These are phyloP conservation scores for Erodium moschatum DNA, from an alignment of 441 rosid species.

Conservation along the genomic window DNA sequence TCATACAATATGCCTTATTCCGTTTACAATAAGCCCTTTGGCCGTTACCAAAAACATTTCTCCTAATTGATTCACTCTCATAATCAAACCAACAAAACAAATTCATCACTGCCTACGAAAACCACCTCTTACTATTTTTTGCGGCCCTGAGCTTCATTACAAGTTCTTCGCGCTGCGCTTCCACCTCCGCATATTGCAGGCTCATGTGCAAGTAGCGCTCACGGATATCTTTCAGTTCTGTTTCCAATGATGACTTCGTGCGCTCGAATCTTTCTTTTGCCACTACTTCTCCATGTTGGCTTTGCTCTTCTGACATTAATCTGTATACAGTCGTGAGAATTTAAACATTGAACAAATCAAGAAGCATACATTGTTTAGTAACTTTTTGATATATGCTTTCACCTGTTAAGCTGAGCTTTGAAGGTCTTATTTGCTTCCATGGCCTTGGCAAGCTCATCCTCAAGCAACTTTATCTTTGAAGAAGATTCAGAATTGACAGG, in stretches of 20 bases:
- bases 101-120: slow-evolving; percentile 13
- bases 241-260: slow-evolving; percentile 40
- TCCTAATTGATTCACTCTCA: not conserved
- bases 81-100: not conserved
- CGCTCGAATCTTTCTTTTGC: slow-evolving; percentile 38
- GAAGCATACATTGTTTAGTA: not conserved
- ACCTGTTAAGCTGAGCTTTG: slow-evolving; percentile 34
- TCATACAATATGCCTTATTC: not conserved
- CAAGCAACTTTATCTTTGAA: slow-evolving; percentile 37
- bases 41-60: not conserved
- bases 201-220: slow-evolving; percentile 51
- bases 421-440: slow-evolving; percentile 28
- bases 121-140: slow-evolving; percentile 38
- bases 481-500: slow-evolving; percentile 24
- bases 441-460: slow-evolving; percentile 28
- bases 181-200: slow-evolving; percentile 55
- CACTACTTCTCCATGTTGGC: slow-evolving; percentile 29
- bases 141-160: slow-evolving; percentile 47
- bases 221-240: slow-evolving; percentile 40
- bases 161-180: slow-evolving; percentile 48
- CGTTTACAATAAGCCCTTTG: not conserved
- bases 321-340: slow-evolving; percentile 21
- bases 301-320: slow-evolving; percentile 25
- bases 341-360: not conserved
- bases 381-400: slow-evolving; percentile 5